Percentiles rank a stretch among this genome's conserved stretches.
Evolutionary conservation across 2,329 filamentous ascomycete species (phyloP).

Genomic region (Zopfia rhizophila): DNA sequence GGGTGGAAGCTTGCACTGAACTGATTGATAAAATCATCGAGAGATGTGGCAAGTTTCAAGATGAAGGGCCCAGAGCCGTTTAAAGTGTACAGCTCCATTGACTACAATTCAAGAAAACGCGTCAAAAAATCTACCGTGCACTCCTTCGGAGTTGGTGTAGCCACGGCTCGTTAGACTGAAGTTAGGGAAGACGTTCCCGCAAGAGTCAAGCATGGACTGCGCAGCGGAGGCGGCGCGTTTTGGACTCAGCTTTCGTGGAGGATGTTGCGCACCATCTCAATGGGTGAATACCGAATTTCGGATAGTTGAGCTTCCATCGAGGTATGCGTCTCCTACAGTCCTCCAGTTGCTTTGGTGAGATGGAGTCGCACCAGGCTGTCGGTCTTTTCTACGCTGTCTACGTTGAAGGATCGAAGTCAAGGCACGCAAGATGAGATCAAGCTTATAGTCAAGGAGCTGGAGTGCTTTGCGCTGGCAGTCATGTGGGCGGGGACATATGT

Average conservation of each 20-base stretch:
- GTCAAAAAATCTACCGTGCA: conserved; percentile 1
- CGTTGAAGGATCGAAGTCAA: no score
- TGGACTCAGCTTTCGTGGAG: conserved; percentile 1
- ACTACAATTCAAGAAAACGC: conserved; percentile 6
- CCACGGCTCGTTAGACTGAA: conserved; percentile 5
- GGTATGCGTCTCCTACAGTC: no score
- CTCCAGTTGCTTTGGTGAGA: no score
- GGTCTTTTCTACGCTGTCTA: no score
- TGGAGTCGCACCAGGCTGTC: no score
- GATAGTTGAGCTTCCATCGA: neutral
- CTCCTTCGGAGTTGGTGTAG: conserved; percentile 3
- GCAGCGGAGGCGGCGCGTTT: conserved; percentile 1
- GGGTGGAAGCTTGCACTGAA: conserved; percentile 1
- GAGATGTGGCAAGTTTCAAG: neutral
- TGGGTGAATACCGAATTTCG: conserved; percentile 4
- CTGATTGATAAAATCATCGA: conserved; percentile 5
- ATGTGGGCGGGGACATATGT: conserved; percentile 30
- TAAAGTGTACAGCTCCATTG: conserved; percentile 2
- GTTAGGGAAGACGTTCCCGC: neutral
- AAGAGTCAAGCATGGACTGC: neutral
- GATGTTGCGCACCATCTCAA: neutral
- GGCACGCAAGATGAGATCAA: conserved; percentile 10
- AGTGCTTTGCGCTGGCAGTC: conserved; percentile 30
- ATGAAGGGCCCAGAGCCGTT: neutral
- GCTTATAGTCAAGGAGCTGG: conserved; percentile 30